Evolutionary conservation across 2,329 filamentous ascomycete genomes (phyloP), one percentile per base, ranked within the genome.

Genomic region (Penicillium glabrum): DNA sequence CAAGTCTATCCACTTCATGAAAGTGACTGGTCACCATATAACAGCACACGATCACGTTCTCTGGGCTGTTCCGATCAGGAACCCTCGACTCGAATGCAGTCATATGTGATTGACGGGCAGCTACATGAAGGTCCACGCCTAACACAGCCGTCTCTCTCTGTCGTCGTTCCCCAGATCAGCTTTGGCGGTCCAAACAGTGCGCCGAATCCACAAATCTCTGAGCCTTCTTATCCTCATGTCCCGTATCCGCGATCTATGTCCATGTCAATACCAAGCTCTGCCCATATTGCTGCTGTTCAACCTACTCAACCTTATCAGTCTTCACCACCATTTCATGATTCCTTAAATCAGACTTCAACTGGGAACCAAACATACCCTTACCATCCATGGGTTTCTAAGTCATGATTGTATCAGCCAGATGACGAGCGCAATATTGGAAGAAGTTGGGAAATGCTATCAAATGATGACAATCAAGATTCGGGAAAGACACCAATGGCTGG

Each of bases 1-100:
- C 13, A 68, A 4, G 68, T 64, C 50, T 68, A 63, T 47, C 60
- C 67, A 16, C 66, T 70, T 19, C 60, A 67, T 26, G 57, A 62
- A 5, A 61, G 65, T 46, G 68, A 70, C 16, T 73, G 71, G 71
- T 59, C 56, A 31, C 63, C 62, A 46, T 72, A 68, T 48, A 51
- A 58, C 14, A 63, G 63, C 33, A 65, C 67, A 9, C 64, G 68
- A 31, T 67, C 70, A 9, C 60, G 67, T 5, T 69, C 70, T 5
- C 53, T 67, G 14, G 66, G 65, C 43, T 60, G 65, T 13, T 65
- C 69, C n/a, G 63, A 72, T 21, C 44, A 69, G 26, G 69, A 68
- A 19, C 69, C 67, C 16, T 56, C 65, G 2, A 57, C 51, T 54
- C 59, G 61, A 26, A 64, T 70, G 33, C 68, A 73, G 26, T 35